Conservation (phyloP, 129 eudicot species). For the Flaveria ramosissima region DNA sequence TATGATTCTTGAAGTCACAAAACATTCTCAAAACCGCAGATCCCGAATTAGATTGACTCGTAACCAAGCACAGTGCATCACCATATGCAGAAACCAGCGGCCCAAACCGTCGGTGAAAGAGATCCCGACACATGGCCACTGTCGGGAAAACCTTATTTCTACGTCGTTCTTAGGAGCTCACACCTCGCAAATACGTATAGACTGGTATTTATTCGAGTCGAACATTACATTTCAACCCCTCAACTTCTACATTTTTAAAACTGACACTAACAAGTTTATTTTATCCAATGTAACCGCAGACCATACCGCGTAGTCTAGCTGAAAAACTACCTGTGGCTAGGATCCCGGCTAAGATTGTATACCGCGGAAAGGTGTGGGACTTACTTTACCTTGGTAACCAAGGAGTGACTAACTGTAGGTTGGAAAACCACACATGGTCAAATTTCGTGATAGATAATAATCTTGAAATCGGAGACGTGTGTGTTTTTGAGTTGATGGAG, state of each 20-base stretch:
- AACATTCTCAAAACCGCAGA: too few relatives aligned
- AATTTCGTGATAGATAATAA: slow-evolving; percentile 32
- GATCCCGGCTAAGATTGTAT: slow-evolving; percentile 23
- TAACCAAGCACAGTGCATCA: neutral
- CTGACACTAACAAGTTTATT: neutral
- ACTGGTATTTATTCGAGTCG: slow-evolving; percentile 21
- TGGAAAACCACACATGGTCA: slow-evolving; percentile 29
- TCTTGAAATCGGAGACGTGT: slow-evolving; percentile 41
- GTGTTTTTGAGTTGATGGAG: slow-evolving; percentile 41
- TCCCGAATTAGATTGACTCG: neutral
- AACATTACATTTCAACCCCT: neutral
- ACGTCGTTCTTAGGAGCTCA: slow-evolving; percentile 3
- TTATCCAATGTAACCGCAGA: slow-evolving; percentile 13
- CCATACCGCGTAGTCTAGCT: slow-evolving; percentile 8
- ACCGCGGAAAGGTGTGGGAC: slow-evolving; percentile 32
- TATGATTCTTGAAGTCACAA: neutral
- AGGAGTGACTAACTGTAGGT: neutral
- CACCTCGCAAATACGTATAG: slow-evolving; percentile 19
- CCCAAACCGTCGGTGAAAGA: neutral
- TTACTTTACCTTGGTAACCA: slow-evolving; percentile 20
- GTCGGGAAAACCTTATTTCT: slow-evolving; percentile 33
- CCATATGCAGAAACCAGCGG: neutral
- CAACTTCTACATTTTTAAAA: neutral
- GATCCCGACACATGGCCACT: slow-evolving; percentile 38
- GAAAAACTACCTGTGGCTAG: slow-evolving; percentile 23